phyloP scores from a whole-genome alignment of 2,329 filamentous ascomycete species.

The Claviceps arundinis region DNA sequence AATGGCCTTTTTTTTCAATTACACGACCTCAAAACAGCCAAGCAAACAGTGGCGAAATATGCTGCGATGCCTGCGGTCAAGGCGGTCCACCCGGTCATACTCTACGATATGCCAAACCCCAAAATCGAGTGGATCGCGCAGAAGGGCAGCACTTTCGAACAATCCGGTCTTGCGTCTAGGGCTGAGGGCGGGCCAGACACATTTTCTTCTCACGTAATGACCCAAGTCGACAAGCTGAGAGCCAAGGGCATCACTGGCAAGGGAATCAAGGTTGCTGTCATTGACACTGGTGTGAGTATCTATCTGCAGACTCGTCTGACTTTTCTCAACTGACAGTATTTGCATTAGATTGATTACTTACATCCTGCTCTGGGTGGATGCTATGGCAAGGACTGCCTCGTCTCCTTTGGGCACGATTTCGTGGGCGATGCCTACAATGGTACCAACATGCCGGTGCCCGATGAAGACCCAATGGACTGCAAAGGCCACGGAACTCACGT shows the following conservation, averaged over 20 bases:
- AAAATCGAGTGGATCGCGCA: conserved; percentile 30
- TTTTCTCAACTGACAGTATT: background rate
- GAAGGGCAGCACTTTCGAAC: conserved; percentile 13
- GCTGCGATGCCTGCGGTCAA: conserved; percentile 31
- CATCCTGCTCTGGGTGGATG: conserved; percentile 52
- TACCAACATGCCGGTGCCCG: conserved; percentile 27
- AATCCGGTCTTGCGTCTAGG: conserved; percentile 8
- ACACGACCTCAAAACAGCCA: conserved; percentile 30
- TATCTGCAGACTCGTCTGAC: background rate
- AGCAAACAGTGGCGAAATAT: conserved; percentile 28
- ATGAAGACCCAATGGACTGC: conserved; percentile 41
- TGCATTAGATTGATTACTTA: conserved; percentile 41
- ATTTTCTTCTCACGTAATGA: conserved; percentile 41
- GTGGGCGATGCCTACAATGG: conserved; percentile 42
- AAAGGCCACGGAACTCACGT: conserved; percentile 49
- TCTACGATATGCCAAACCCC: conserved; percentile 31
- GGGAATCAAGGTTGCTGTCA: conserved; percentile 38
- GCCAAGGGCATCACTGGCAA: conserved; percentile 34
- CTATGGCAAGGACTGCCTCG: conserved; percentile 45
- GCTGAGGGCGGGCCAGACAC: conserved; percentile 18
- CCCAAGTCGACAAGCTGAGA: conserved; percentile 39
- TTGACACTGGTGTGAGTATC: conserved; percentile 39
- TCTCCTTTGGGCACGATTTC: conserved; percentile 43
- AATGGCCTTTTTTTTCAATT: conserved; percentile 41
- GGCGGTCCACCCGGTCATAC: conserved; percentile 33